Conservation (phyloP, 164 flowering plant genomes). For the Taxillus chinensis region DNA sequence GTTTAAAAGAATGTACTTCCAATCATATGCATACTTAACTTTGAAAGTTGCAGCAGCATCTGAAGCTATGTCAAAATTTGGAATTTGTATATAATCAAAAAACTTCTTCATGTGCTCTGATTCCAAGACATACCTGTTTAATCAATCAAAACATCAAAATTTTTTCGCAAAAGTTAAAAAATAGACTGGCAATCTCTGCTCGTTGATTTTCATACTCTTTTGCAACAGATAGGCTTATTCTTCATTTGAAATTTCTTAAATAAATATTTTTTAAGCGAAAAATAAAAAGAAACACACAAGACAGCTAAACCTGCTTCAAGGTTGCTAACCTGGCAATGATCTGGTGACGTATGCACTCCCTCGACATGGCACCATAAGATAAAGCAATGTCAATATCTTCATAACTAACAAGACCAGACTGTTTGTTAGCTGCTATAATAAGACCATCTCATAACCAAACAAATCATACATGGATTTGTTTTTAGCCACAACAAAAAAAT, state of each 20-base stretch:
- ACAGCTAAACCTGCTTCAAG: not conserved
- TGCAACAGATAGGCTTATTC: too few relatives aligned
- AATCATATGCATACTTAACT: not conserved
- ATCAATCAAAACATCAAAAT: not conserved
- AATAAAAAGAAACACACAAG: not conserved
- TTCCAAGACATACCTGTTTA: conserved; percentile 2
- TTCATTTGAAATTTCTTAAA: too few relatives aligned
- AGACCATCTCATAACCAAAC: too few relatives aligned
- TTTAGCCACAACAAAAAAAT: too few relatives aligned
- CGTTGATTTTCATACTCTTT: too few relatives aligned
- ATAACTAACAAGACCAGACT: not conserved
- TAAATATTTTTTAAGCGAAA: too few relatives aligned
- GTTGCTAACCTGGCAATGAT: conserved; percentile 4
- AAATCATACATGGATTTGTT: too few relatives aligned
- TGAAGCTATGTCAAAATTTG: conserved; percentile 6
- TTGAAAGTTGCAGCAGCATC: conserved; percentile 8
- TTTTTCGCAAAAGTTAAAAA: too few relatives aligned
- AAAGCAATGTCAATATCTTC: conserved; percentile 5
- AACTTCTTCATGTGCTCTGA: conserved; percentile 3
- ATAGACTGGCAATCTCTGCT: too few relatives aligned
- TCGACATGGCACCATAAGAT: conserved; percentile 4
- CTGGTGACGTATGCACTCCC: conserved; percentile 6
- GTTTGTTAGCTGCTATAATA: not conserved
- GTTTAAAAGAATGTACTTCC: not conserved
- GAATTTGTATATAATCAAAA: conserved; percentile 3